Evolutionary conservation across 2,329 filamentous ascomycete genomes (phyloP), one percentile per base, ranked within the genome.

Genomic region (Colletotrichum higginsianum): DNA sequence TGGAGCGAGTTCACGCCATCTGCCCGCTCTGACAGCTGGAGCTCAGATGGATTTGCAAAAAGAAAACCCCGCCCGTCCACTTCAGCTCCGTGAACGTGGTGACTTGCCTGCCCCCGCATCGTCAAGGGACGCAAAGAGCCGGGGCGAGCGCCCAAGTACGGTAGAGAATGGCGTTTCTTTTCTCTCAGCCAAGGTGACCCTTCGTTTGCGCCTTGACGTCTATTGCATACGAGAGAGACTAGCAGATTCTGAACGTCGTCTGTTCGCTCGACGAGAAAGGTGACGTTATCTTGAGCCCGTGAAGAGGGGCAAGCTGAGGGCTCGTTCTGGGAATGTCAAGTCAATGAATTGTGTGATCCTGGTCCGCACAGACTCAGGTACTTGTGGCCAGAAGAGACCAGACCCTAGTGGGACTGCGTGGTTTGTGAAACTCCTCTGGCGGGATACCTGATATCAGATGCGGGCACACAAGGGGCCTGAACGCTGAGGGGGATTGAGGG

Each of bases 1-100:
- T 44, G 61, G 47, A 55, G 46, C 53, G 40, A 70, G 47, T 60
- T 40, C 30, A 26, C 61, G 23, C 61, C 23, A 18, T 15, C 53
- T 65, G 50, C n/a, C 61, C 50, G 56, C 56, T 61, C 61, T 67
- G 67, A 57, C 67, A 71, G 62, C 42, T 67, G 55, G 47, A 56
- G 67, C 63, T 67, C 50, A 46, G 61, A 49, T 42, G 35, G 21
- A 30, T 61, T 56, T 61, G 49, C 47, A 23, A 42, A 38, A 58
- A 42, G 44, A 44, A 35, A 56, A 23, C 55, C 67, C 63, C 63
- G 53, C 66, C 52, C 46, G 67, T 61, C 61, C 55, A 55, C 55
- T 47, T 44, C 61, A 55, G 61, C 49, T 46, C 38, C 46, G 38
- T 35, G 26, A 65, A 13, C 11, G 18, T 46, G 47, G 35, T 16